Evolutionary conservation across 2,329 filamentous ascomycete genomes (phyloP), one percentile per base, ranked within the genome.

Genomic region (Cladosporium velox): DNA sequence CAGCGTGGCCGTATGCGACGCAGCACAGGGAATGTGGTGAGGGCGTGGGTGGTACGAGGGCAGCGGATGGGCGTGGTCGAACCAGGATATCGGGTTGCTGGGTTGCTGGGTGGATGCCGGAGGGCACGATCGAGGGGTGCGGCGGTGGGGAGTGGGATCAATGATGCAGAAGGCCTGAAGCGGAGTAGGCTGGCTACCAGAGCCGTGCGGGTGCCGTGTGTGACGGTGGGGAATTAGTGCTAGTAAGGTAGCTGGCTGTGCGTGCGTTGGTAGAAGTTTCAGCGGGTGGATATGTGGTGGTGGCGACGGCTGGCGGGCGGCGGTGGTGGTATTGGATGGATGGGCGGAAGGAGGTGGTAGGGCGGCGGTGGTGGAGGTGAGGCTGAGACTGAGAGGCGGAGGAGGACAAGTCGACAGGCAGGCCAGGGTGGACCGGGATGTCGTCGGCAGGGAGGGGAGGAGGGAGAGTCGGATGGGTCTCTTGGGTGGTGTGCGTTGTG

Each of bases 1-100:
- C 30, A 57, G 61, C 61, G 61, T 64, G 61, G 61, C 51, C 47
- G 32, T 61, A 47, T 62, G 32, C 47, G 47, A 62, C 59, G 24
- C 11, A 54, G 61, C 35, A 54, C 26, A 35, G 52, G 55, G 10
- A 44, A 26, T 44, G 51, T 41, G 24, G 61, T 18, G 51, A 57
- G 61, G 41, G 51, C 35, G 55, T 24, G 4, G 34, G 61, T 64
- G 28, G 47, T 18, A 63, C 60, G 47, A 55, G 34, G 49, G 34
- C 32, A 34, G 35, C 21, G 18, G 21, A 32, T 41, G 60, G 32
- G 60, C 32, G 49, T 38, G n/a, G n/a, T 21, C 15, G 38, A 55
- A 63, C 60, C 60, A 26, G 60, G 49, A 41, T 63, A 34, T 54
- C 60, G 49, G 60, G 49, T 54, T 24, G n/a, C 47, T 32, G 49